phyloP scores from a whole-genome alignment of 2,329 filamentous ascomycete species.

The Cladosporium sp. region DNA sequence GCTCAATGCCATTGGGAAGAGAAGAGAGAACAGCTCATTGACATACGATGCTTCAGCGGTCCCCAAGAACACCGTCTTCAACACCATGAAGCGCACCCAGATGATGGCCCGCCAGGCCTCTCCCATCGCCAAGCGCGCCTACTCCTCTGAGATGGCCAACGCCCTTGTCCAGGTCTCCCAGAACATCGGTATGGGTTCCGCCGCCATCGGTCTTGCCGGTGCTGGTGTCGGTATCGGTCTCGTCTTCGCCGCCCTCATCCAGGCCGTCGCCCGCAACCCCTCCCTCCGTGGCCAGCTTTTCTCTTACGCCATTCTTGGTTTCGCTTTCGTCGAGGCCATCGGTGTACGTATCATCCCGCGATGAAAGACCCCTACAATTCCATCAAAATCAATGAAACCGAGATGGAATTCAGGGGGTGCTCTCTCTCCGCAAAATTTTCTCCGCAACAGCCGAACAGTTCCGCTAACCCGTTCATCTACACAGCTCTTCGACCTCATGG shows the following conservation, averaged over 20 bases:
- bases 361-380: background rate
- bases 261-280: slow-evolving; percentile 87
- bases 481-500: slow-evolving; percentile 75
- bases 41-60: slow-evolving; percentile 24
- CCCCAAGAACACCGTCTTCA: slow-evolving; percentile 54
- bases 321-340: slow-evolving; percentile 90
- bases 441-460: background rate
- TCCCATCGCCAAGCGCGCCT: slow-evolving; percentile 56
- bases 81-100: slow-evolving; percentile 68
- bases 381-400: slow-evolving; percentile 7
- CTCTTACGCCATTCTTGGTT: slow-evolving; percentile 92
- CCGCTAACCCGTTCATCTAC: background rate
- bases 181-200: slow-evolving; percentile 84
- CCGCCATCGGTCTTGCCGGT: slow-evolving; percentile 88
- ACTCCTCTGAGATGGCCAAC: slow-evolving; percentile 83
- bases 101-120: slow-evolving; percentile 33
- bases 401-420: slow-evolving; percentile 6
- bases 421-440: slow-evolving; percentile 10
- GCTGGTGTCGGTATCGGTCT: slow-evolving; percentile 91
- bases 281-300: slow-evolving; percentile 92
- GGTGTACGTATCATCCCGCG: slow-evolving; percentile 42
- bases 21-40: slow-evolving; percentile 10
- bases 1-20: slow-evolving; percentile 8
- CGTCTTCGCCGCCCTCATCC: slow-evolving; percentile 81
- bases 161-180: slow-evolving; percentile 87